A percentile compares a stretch with the other conserved stretches of the same genome.
Conservation (phyloP, 1,139 yeast species). For the Ogataea hybrid region DNA sequence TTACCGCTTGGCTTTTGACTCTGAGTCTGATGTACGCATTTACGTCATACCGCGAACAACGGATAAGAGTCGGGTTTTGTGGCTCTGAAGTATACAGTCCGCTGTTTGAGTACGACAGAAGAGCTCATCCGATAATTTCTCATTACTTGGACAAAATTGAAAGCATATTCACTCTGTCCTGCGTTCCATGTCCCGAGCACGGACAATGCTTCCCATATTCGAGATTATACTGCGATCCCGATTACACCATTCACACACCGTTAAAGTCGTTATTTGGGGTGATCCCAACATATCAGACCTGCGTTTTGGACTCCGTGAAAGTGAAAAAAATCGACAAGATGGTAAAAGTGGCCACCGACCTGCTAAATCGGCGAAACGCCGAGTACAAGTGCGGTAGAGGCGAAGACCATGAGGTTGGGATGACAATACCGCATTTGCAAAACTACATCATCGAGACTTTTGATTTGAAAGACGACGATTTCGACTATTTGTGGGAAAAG, state of each 20-base stretch:
- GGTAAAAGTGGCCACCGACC: conserved; percentile 62
- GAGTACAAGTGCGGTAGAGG: conserved; percentile 43
- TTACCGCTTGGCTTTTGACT: conserved; percentile 11
- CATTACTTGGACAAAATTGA: conserved; percentile 17
- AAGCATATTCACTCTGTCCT: conserved; percentile 48
- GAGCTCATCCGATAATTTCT: conserved; percentile 7
- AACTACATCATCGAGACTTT: conserved; percentile 22
- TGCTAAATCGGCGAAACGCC: conserved; percentile 73
- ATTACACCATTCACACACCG: conserved; percentile 56
- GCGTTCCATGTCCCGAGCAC: conserved; percentile 80
- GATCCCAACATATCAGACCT: conserved; percentile 59
- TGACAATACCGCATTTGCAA: conserved; percentile 22
- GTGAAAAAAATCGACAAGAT: conserved; percentile 68
- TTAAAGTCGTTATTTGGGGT: conserved; percentile 55
- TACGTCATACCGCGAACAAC: conserved; percentile 52
- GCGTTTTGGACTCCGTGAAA: conserved; percentile 77
- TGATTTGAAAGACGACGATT: conserved; percentile 29
- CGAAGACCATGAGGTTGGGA: conserved; percentile 28
- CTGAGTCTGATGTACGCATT: conserved; percentile 22
- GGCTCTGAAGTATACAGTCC: conserved; percentile 52
- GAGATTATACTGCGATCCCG: conserved; percentile 67
- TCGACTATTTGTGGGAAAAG: conserved; percentile 32
- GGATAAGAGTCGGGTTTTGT: conserved; percentile 63
- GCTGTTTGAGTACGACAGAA: conserved; percentile 18
- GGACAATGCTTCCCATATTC: conserved; percentile 70